Conservation (phyloP, 2,329 filamentous ascomycete genomes). For the Hypoxylon sp. region DNA sequence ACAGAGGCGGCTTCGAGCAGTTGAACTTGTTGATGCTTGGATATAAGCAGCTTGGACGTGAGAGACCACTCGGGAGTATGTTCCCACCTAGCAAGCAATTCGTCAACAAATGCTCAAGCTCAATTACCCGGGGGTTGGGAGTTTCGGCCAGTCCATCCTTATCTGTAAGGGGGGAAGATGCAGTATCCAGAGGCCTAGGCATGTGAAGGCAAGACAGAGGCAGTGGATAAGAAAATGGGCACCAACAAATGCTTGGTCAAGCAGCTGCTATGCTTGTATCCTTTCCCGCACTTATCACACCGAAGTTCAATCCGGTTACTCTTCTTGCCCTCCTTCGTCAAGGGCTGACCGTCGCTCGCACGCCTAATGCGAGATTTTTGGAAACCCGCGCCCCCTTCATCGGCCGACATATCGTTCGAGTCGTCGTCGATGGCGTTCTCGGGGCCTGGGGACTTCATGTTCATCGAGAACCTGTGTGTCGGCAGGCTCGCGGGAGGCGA, state of each 20-base stretch:
- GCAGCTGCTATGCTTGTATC: slow-evolving; percentile 99
- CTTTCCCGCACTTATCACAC: slow-evolving; percentile 98
- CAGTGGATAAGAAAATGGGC: slow-evolving; percentile 67
- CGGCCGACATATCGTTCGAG: slow-evolving; percentile 67
- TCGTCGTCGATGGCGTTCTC: slow-evolving; percentile 79
- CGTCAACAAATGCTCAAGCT: slow-evolving; percentile 53
- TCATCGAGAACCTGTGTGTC: slow-evolving; percentile 64
- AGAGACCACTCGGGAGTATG: slow-evolving; percentile 98
- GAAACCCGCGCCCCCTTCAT: slow-evolving; percentile 63
- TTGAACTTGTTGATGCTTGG: slow-evolving; percentile 99
- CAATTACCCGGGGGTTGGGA: slow-evolving; percentile 48
- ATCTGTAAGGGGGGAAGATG: slow-evolving; percentile 45
- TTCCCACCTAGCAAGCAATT: slow-evolving; percentile 84
- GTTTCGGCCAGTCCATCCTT: slow-evolving; percentile 49
- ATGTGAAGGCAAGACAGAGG: slow-evolving; percentile 53
- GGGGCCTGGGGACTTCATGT: slow-evolving; percentile 63
- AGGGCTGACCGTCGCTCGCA: slow-evolving; percentile 88
- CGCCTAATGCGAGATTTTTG: slow-evolving; percentile 66
- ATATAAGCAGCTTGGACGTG: slow-evolving; percentile 97
- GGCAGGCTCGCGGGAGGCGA: slow-evolving; percentile 78
- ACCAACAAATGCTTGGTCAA: slow-evolving; percentile 99
- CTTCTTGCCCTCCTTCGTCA: slow-evolving; percentile 84
- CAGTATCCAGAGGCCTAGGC: slow-evolving; percentile 47
- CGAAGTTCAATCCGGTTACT: slow-evolving; percentile 86
- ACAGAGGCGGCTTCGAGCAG: slow-evolving; percentile 97